Base-by-base conservation (phyloP, 1,284 basidiomycete genomes). In the Caloboletus inedulis region DNA sequence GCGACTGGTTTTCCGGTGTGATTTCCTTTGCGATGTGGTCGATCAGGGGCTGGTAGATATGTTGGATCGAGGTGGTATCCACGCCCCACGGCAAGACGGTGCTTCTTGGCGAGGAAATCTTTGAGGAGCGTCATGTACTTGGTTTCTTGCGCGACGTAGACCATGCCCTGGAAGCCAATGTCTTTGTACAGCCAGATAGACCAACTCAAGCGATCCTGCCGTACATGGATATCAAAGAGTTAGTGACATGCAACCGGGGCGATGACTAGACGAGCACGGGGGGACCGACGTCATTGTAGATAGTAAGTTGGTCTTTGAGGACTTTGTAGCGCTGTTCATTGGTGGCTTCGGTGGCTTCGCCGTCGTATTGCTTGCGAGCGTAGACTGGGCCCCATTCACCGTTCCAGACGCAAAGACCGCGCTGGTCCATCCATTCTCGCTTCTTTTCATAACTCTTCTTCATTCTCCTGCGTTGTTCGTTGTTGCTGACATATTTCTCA, bases 101-200 rank as follows among this genome's bases (percentile, higher is more conserved):
- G 76, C 63, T 85, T 86, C 71, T 79, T 82, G 29, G 71, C 71
- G 18, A 89, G 76, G 74, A 88, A 88, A 29, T 75, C 72, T 51
- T 74, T 70, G 67, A 89, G 77, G 25, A 82, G 77, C 47, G 72
- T 72, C 74, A 85, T 83, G 72, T 89, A 91, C 0, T 84, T 74
- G n/a, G 87, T 87, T 14, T 82, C 76, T 40, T 73, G 77, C 18
- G 80, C 79, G 54, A 85, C 78, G 62, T 88, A 80, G 23, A 88
- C 84, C 87, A 92, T 89, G 37, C 89, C 85, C 66, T 91, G 89
- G 74, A 87, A 91, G 3, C 89, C 89, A 53, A 91, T 88, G 65
- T 91, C 87, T 65, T 91, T 92, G 77, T 89, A 92, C 16, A 89
- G 69, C 89, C 90, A 91, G 66, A 92, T 91, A 0, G 85, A 85